phyloP scores from a whole-genome alignment of 257 asterid genomes.

The Fraxinus cuspidata region DNA sequence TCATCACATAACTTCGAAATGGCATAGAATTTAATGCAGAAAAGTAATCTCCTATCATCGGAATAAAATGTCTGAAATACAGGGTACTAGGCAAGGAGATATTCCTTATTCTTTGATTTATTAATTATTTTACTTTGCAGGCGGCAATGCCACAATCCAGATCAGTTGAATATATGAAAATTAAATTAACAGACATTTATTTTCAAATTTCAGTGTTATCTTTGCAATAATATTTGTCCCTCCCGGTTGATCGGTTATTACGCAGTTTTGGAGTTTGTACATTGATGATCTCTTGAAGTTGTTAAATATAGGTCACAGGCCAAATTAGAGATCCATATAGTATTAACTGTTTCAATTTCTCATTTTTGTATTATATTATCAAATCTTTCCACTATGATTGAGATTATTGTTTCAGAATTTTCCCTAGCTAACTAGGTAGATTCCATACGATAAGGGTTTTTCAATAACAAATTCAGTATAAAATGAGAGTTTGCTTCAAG shows the following conservation, averaged over 20 bases:
- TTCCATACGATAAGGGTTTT: no score
- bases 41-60: no score
- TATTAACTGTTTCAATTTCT: neutral
- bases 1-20: no score
- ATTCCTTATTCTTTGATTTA: no score
- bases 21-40: no score
- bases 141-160: conserved; percentile 36
- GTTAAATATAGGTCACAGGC: no score
- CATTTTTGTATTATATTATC: neutral
- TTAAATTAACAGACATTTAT: neutral
- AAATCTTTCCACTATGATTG: neutral
- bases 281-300: neutral
- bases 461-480: neutral
- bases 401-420: neutral
- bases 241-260: conserved; percentile 30
- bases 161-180: neutral
- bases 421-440: no score
- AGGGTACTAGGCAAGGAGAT: no score
- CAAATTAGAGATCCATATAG: neutral
- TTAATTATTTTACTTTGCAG: conserved; percentile 2
- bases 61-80: no score
- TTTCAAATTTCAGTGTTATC: conserved; percentile 29
- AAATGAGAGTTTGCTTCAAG: no score
- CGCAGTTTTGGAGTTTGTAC: conserved; percentile 24
- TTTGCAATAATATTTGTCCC: conserved; percentile 27